Evolutionary conservation across 2,329 filamentous ascomycete genomes (phyloP).

Genomic region (Curvularia eragrostidis): DNA sequence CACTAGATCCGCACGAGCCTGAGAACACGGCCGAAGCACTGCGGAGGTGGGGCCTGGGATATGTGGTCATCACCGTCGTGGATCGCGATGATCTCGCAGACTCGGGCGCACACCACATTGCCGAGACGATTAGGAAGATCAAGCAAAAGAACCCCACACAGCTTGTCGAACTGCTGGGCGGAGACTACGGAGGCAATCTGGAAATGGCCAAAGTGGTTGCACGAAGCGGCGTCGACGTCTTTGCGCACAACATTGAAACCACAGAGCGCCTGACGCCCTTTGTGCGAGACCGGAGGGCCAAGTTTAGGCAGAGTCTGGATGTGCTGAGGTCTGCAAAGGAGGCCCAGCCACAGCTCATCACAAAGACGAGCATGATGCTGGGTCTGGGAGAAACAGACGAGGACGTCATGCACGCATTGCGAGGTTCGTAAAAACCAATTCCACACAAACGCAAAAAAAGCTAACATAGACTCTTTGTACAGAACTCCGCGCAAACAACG

Average conservation of each 20-base stretch:
- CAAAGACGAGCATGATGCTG: constrained; percentile 98
- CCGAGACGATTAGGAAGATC: constrained; percentile 92
- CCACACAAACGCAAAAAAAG: neutral
- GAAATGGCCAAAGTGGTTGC: constrained; percentile 89
- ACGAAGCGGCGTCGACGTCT: constrained; percentile 88
- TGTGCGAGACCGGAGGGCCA: constrained; percentile 88
- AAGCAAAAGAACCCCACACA: constrained; percentile 75
- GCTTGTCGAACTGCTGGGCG: constrained; percentile 83
- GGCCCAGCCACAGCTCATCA: constrained; percentile 78
- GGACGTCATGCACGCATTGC: constrained; percentile 79
- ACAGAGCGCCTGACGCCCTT: constrained; percentile 88
- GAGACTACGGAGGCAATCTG: constrained; percentile 83
- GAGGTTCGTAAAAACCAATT: constrained; percentile 56
- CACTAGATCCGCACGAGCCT: constrained; percentile 93
- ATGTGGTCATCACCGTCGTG: constrained; percentile 92
- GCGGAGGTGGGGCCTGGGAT: constrained; percentile 90
- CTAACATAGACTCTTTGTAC: neutral
- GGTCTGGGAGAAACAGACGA: constrained; percentile 91
- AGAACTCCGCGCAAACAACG: constrained; percentile 79
- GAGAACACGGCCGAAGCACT: constrained; percentile 96
- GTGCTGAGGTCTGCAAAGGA: constrained; percentile 85
- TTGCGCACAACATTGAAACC: constrained; percentile 97
- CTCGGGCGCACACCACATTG: constrained; percentile 87
- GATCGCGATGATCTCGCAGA: constrained; percentile 92
- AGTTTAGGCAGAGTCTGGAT: constrained; percentile 81